Conservation (phyloP, 2,329 filamentous ascomycete genomes). For the Ramichloridium luteum region DNA sequence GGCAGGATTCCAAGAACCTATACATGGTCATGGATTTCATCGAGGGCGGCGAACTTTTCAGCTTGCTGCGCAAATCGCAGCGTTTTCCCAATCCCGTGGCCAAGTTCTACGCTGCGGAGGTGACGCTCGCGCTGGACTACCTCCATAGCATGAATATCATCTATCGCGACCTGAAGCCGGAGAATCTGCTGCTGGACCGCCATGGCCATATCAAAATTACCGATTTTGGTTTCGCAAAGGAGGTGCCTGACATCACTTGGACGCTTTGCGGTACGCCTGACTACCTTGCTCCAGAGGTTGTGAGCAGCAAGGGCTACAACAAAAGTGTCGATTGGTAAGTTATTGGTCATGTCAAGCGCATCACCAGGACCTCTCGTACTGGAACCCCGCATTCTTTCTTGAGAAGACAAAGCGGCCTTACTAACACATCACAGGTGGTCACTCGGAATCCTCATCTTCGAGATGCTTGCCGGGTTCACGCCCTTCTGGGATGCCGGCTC, state of each 20-base stretch:
- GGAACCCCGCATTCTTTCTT: not conserved
- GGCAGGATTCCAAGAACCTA: constrained; percentile 85
- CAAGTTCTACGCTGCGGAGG: constrained; percentile 97
- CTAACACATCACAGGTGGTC: constrained; percentile 99
- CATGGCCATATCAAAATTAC: constrained; percentile 84
- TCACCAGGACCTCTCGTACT: constrained; percentile 1
- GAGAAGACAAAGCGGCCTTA: no score
- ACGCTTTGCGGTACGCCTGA: constrained; percentile 95
- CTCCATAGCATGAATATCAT: constrained; percentile 92
- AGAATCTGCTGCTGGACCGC: constrained; percentile 75
- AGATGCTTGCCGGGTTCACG: constrained; percentile 98
- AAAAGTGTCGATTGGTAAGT: constrained; percentile 96
- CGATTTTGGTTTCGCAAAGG: constrained; percentile 97
- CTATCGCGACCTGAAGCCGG: constrained; percentile 94
- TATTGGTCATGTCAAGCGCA: not conserved
- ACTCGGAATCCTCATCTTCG: constrained; percentile 92
- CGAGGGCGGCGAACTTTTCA: constrained; percentile 94
- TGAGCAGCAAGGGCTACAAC: constrained; percentile 99
- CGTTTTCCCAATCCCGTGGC: constrained; percentile 97
- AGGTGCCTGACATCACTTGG: constrained; percentile 98
- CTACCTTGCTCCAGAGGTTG: constrained; percentile 93
- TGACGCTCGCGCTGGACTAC: constrained; percentile 89
- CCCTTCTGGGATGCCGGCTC: constrained; percentile 98
- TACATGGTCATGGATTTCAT: constrained; percentile 99
- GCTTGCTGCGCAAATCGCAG: constrained; percentile 89